Base-by-base conservation (phyloP, 768 basidiomycete genomes). In the Auricularia auricula-judae region DNA sequence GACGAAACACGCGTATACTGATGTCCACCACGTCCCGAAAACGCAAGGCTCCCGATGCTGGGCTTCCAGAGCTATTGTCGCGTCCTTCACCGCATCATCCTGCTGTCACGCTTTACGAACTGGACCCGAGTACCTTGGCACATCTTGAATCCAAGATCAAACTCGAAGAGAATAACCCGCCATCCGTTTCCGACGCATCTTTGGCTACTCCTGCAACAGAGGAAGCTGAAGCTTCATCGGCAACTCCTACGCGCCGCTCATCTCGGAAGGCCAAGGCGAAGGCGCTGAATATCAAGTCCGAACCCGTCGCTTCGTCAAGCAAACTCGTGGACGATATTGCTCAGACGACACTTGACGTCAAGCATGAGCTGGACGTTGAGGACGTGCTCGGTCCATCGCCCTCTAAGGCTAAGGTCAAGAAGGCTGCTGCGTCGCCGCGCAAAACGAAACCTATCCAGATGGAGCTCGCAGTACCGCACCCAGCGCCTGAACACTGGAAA, bases 401-500 rank as follows among this genome's bases (percentile, higher is more conserved):
- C 14, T 68, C 69, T 58, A 43, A 59, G 53, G 66, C 69, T 36
- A 73, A 67, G 36, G 72, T 71, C 64, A 69, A 68, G 53, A 54
- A 67, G 54, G 74, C 71, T n/a, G 59, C 68, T 33, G 67, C 70
- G 14, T 80, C 78, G 1, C 80, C 83, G 2, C 78, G 78, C 67
- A 89, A 87, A 71, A 70, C 71, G 2, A 89, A 86, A 70, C 71
- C 77, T 1, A 80, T 87, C n/a, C 80, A 77, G 63, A 80, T 81
- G 65, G 71, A 78, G 1, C 74, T 91, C 23, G 80, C 74, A 2
- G 76, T 73, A 0, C 86, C 91, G 0, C 89, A 92, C 68, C 84
- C 88, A 0, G 77, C 84, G 1, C 92, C 91, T 7, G 71, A 73
- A 36, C 72, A 74, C 44, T 94, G 92, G 91, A 74, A 75, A 51